Percentiles rank a stretch among this genome's conserved stretches.
Conservation (phyloP, 805 yeast genomes). For the Nakazawaea pomicola region DNA sequence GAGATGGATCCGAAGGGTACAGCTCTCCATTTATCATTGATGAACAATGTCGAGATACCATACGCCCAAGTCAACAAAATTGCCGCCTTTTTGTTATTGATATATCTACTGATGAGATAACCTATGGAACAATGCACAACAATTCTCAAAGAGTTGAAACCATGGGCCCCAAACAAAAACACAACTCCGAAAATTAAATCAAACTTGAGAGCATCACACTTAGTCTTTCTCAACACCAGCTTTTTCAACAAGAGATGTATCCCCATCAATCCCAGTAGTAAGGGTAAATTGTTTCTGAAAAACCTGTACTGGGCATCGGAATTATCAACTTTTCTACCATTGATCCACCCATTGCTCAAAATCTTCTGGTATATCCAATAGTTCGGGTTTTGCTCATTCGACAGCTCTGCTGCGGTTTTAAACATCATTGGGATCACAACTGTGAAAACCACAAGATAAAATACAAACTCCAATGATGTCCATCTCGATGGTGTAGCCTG, state of each 20-base stretch:
- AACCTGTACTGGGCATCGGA: slow-evolving; percentile 87
- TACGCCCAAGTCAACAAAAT: slow-evolving; percentile 61
- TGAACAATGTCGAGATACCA: slow-evolving; percentile 71
- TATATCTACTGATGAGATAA: slow-evolving; percentile 42
- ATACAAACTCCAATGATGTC: slow-evolving; percentile 68
- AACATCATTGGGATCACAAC: slow-evolving; percentile 80
- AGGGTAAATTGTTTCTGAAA: slow-evolving; percentile 73
- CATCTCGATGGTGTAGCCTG: slow-evolving; percentile 49
- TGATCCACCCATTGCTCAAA: slow-evolving; percentile 80
- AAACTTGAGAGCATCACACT: slow-evolving; percentile 35
- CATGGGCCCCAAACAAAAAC: slow-evolving; percentile 74
- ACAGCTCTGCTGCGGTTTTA: slow-evolving; percentile 75
- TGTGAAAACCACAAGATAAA: slow-evolving; percentile 60
- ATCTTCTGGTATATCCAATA: slow-evolving; percentile 57
- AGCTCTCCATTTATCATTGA: slow-evolving; percentile 63
- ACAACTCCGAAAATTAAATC: slow-evolving; percentile 69
- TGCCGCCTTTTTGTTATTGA: slow-evolving; percentile 33
- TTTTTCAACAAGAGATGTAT: slow-evolving; percentile 53
- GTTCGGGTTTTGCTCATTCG: slow-evolving; percentile 69
- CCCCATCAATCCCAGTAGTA: slow-evolving; percentile 49
- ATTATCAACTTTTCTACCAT: slow-evolving; percentile 87
- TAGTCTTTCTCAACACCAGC: slow-evolving; percentile 29
- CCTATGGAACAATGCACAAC: slow-evolving; percentile 50
- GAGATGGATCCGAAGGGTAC: slow-evolving; percentile 40
- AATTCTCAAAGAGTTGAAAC: slow-evolving; percentile 63